These are phyloP conservation scores for Boletellus sp. DNA, from an alignment of 768 basidiomycete genomes.

Conservation along the genomic window DNA sequence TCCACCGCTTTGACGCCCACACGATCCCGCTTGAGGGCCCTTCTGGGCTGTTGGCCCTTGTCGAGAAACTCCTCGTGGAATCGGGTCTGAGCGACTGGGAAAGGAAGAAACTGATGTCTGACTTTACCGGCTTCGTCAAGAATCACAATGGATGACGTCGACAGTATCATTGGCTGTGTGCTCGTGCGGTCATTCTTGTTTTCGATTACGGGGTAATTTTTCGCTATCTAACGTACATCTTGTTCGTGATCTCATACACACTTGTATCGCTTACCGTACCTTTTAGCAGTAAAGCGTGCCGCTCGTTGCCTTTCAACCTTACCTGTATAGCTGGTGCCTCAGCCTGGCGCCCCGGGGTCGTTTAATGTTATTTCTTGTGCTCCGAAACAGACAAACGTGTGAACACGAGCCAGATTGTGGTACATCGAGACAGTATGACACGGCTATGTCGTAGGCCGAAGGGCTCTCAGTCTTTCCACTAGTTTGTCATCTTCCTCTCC, in stretches of 20 bases:
- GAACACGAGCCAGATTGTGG: not conserved
- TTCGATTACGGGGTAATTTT: constrained; percentile 25
- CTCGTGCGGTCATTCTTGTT: constrained; percentile 3
- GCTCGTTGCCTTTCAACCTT: constrained; percentile 11
- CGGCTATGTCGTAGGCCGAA: constrained; percentile 68
- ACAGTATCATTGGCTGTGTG: constrained; percentile 3
- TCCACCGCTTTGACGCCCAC: constrained; percentile 70
- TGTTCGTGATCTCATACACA: constrained; percentile 10
- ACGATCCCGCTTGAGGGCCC: constrained; percentile 75
- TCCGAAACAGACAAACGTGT: not conserved
- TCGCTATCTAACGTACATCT: constrained; percentile 19
- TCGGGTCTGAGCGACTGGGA: constrained; percentile 49
- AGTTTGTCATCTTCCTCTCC: constrained; percentile 79
- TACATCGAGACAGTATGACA: not conserved
- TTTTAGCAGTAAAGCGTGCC: constrained; percentile 10
- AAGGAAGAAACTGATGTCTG: constrained; percentile 49
- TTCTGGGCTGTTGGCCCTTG: constrained; percentile 60
- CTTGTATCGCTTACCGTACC: constrained; percentile 12
- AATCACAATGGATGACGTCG: constrained; percentile 22
- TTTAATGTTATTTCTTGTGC: constrained; percentile 12
- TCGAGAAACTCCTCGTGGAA: constrained; percentile 55
- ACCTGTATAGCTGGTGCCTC: not conserved
- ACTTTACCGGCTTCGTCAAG: constrained; percentile 56
- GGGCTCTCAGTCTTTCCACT: constrained; percentile 82
- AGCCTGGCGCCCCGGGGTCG: constrained; percentile 3